Base-by-base conservation (phyloP, 352 stramenopile species). In the Globisporangium camurandrum region DNA sequence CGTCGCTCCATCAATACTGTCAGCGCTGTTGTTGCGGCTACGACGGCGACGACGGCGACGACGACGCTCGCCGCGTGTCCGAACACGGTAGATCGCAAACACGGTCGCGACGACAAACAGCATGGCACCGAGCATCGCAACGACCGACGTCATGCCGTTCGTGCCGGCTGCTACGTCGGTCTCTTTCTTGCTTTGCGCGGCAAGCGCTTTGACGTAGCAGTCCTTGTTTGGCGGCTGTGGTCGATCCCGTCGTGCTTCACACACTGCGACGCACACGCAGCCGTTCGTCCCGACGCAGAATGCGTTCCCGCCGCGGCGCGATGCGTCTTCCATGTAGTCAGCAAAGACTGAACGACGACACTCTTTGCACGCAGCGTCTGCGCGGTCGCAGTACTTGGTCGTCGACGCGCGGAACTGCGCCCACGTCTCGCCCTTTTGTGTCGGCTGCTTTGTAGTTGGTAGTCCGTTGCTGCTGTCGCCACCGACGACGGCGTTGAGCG, bases 21-120 rank as follows among this genome's bases (percentile, higher is more conserved):
- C 27, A 8, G 10, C 28, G 7, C 24, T 37, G 27, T 27, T 54
- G 19, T 22, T 31, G 26, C 16, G 40, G 45, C 11, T 26, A 4
- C 24, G 40, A 9, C 27, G 36, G 8, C 37, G 53, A 23, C n/a
- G 39, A 11, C 14, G n/a, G n/a, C 34, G 22, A 6, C 10, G n/a
- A 4, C 54, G 27, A 10, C 27, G 40, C 48, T 75, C 62, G 22
- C 65, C 54, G n/a, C 54, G 46, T 30, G 60, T 66, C 10, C 69
- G 66, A 49, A 80, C 67, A 20, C 67, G 59, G 48, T 76, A 80
- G 51, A 80, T 74, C 30, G 69, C 69, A 30, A 80, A 72, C 27
- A 80, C 69, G 0, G 62, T 66, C 20, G 60, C 59, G 5, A 76
- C 62, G 6, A 76, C 71, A 43, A 80, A 71, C 39, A 62, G 57